Conservation (phyloP, 495 filamentous ascomycete genomes). For the Penicillium coffeae region DNA sequence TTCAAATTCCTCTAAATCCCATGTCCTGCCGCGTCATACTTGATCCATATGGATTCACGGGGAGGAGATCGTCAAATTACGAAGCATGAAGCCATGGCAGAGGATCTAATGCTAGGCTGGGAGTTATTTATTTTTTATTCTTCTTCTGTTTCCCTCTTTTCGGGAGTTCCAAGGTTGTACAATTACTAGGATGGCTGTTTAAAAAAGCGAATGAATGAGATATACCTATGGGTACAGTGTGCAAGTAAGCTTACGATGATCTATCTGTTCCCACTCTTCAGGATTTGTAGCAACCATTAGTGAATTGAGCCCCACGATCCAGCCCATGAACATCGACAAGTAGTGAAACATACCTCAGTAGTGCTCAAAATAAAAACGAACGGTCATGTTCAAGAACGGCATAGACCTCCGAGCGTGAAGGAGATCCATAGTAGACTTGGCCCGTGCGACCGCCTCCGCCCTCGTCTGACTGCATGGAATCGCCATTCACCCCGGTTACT, state of each 20-base stretch:
- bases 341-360: no score
- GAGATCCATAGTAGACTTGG: neutral
- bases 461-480: constrained; percentile 13
- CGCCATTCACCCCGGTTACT: constrained; percentile 5
- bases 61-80: neutral
- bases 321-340: no score
- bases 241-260: no score
- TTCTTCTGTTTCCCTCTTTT: neutral
- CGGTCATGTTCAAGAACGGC: no score
- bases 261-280: no score
- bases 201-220: no score
- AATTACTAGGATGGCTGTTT: neutral
- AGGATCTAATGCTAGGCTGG: neutral
- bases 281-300: no score
- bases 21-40: neutral
- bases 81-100: neutral
- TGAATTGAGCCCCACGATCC: no score
- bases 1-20: no score
- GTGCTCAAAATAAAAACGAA: no score
- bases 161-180: neutral
- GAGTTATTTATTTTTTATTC: neutral
- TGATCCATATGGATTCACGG: neutral
- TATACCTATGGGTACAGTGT: no score
- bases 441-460: constrained; percentile 15
- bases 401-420: neutral